Evolutionary conservation across 2,329 filamentous ascomycete genomes (phyloP).

Genomic region (Trichoderma citrinoviride): DNA sequence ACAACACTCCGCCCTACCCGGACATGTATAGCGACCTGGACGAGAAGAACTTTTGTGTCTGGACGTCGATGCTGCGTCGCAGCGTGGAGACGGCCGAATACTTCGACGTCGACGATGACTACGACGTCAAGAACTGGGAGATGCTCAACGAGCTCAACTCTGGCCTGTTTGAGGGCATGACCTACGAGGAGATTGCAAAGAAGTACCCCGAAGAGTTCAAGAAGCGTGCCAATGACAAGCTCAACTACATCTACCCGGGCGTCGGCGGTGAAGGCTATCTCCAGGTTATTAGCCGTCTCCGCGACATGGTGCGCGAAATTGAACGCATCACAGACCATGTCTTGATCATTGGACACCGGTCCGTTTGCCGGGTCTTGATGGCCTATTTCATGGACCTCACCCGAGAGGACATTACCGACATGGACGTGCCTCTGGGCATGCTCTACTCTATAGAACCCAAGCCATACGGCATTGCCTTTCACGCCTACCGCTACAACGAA

Average conservation of each 20-base stretch:
- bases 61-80: constrained; percentile 95
- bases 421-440: constrained; percentile 91
- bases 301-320: constrained; percentile 93
- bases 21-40: constrained; percentile 69
- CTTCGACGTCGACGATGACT: constrained; percentile 89
- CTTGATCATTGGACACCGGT: constrained; percentile 87
- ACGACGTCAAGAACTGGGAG: constrained; percentile 95
- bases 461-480: constrained; percentile 96
- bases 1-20: constrained; percentile 92
- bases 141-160: constrained; percentile 97
- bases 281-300: constrained; percentile 91
- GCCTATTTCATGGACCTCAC: constrained; percentile 95
- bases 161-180: constrained; percentile 90
- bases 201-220: constrained; percentile 77
- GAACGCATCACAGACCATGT: constrained; percentile 97
- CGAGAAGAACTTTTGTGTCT: constrained; percentile 93
- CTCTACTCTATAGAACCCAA: constrained; percentile 95
- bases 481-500: constrained; percentile 88
- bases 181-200: constrained; percentile 84
- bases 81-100: constrained; percentile 83
- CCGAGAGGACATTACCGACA: constrained; percentile 85
- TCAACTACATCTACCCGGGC: constrained; percentile 94
- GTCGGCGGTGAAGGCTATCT: constrained; percentile 95
- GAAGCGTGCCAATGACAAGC: constrained; percentile 78
- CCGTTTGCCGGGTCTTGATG: constrained; percentile 85